Percentiles rank a stretch among this genome's conserved stretches.
Conservation (phyloP, 1,284 basidiomycete genomes). For the Papiliotrema laurentii region DNA sequence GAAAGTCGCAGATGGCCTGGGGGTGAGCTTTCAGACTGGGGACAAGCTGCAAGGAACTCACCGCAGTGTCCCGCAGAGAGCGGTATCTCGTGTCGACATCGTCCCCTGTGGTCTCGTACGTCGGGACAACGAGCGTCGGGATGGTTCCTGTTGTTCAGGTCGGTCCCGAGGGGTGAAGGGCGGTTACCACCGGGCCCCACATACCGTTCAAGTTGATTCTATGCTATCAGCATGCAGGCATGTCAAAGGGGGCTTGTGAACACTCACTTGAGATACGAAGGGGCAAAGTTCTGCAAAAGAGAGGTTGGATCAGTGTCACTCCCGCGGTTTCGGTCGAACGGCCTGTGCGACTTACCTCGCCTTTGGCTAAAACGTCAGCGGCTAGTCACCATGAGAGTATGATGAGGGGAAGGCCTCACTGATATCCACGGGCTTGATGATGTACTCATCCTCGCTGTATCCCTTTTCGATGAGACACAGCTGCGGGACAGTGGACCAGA, state of each 20-base stretch:
- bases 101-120: slow-evolving; percentile 63
- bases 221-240: slow-evolving; percentile 30
- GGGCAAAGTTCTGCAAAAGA: slow-evolving; percentile 43
- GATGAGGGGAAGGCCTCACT: slow-evolving; percentile 24
- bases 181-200: background rate
- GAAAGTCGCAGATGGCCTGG: slow-evolving; percentile 70
- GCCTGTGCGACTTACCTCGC: slow-evolving; percentile 32
- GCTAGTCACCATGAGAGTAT: background rate
- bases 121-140: slow-evolving; percentile 75
- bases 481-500: slow-evolving; percentile 47
- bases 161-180: background rate
- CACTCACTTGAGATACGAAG: slow-evolving; percentile 46
- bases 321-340: background rate
- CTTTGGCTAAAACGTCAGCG: slow-evolving; percentile 35
- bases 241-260: background rate
- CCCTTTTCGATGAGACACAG: slow-evolving; percentile 49
- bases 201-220: slow-evolving; percentile 72
- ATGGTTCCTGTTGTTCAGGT: slow-evolving; percentile 58
- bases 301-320: slow-evolving; percentile 2
- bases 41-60: slow-evolving; percentile 36
- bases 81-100: slow-evolving; percentile 76
- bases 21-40: background rate
- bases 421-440: slow-evolving; percentile 43
- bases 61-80: slow-evolving; percentile 70
- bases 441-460: slow-evolving; percentile 46